Evolutionary conservation across 306 rosid species (phyloP), one percentile per base, ranked within the genome.

Genomic region (Ormosia emarginata): DNA sequence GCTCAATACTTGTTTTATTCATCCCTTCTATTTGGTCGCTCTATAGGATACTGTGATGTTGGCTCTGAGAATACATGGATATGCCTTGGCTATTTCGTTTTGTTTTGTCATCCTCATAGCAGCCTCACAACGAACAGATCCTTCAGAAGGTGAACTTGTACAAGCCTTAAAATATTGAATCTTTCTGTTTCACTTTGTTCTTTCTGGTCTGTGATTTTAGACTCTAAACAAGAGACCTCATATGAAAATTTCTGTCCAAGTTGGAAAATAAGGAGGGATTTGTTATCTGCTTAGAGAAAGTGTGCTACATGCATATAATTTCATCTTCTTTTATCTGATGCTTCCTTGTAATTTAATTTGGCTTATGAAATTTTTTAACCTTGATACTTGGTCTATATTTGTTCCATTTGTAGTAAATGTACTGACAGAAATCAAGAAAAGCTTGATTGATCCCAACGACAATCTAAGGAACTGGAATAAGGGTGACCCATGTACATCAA

Each of bases 401-500:
- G 66, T 84, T 75, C 50, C 63, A 52, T 88, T 82, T 88, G 85
- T 82, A 94, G 98, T 91, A 46, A 18, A 83, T 59, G 94, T 92
- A 34, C 83, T 94, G 91, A 67, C 9, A 43, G 89, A 88, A 12
- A 86, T 94, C 72, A 90, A 85, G 89, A 78, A 66, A 63, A 90
- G 90, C 71, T 89, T 94, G 84, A 57, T 80, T 83, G 98, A 94
- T 90, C 83, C 94, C 10, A 8, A 3, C 56, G 34, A 67, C 33
- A 53, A 83, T 50, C 91, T 94, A 14, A 74, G 33, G 71, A 85
- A 68, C 66, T 94, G 98, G 98, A 83, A 74, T 33, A 17, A 77
- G 47, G 91, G 94, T 46, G 96, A 94, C 77, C 98, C 98, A 6
- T 94, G 98, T 78, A n/a, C 75, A 50, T 32, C 73, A 40, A 79